phyloP scores from a whole-genome alignment of 208 protist genomes.

The Acanthamoeba royreba region DNA sequence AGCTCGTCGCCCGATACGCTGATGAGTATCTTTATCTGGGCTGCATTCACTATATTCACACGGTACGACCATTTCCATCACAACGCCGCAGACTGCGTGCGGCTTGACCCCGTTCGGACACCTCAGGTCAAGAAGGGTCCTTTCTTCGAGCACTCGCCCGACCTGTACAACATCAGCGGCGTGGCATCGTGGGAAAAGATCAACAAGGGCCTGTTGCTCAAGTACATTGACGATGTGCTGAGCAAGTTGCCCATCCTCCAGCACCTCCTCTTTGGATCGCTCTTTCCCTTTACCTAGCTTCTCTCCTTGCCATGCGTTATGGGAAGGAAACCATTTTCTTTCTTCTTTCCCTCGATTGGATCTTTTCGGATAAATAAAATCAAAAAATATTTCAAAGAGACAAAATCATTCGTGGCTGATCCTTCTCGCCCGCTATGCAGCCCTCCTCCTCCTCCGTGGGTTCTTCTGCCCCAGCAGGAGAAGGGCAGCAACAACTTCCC shows the following conservation, averaged over 20 bases:
- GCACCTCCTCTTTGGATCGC: conserved; percentile 50
- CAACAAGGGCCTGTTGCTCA: conserved; percentile 67
- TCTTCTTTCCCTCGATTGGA: no score
- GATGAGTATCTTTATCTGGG: conserved; percentile 67
- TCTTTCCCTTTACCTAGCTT: conserved; percentile 8
- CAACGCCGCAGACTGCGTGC: no score
- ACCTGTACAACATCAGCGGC: conserved; percentile 64
- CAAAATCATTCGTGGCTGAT: no score
- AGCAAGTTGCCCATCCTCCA: conserved; percentile 68
- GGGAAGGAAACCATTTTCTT: no score
- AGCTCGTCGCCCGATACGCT: conserved; percentile 47
- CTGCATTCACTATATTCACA: conserved; percentile 56
- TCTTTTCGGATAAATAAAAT: no score
- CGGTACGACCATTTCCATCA: background rate
- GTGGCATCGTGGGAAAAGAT: conserved; percentile 59
- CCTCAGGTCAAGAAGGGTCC: conserved; percentile 72
- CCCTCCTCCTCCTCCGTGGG: no score
- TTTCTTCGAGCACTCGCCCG: conserved; percentile 68
- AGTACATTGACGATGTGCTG: conserved; percentile 64
- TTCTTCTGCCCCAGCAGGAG: no score
- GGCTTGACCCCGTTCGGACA: background rate
- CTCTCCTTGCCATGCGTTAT: no score
- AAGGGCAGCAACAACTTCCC: no score
- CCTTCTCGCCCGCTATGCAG: no score
- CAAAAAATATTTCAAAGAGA: no score